Percentiles rank a stretch among this genome's conserved stretches.
Evolutionary conservation across 805 yeast species (phyloP).

Genomic region (Cyberlindnera nakhonratchasimensis): DNA sequence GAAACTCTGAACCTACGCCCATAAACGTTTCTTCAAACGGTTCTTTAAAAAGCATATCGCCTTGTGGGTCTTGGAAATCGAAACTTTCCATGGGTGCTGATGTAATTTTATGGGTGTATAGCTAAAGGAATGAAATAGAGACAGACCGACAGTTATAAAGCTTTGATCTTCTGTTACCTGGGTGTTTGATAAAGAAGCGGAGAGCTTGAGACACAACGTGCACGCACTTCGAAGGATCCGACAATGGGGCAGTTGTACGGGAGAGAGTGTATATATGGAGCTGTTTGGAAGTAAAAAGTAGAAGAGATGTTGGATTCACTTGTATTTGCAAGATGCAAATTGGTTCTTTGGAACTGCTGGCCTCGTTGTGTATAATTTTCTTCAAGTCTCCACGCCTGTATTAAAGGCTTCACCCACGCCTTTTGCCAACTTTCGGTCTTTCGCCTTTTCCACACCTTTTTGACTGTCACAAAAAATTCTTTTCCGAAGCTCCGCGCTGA

Average conservation of each 20-base stretch:
- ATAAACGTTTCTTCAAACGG: constrained; percentile 16
- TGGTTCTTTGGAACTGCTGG: no score
- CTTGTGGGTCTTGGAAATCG: constrained; percentile 14
- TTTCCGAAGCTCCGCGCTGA: background rate
- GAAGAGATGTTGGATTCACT: no score
- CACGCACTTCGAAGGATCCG: background rate
- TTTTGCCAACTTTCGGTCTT: background rate
- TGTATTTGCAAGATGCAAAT: no score
- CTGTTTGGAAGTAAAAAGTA: no score
- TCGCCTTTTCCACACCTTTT: background rate
- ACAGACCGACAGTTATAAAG: no score
- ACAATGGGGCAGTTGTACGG: background rate
- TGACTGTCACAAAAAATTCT: constrained; percentile 10
- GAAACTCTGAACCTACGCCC: constrained; percentile 10
- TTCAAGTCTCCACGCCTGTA: no score
- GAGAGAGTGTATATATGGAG: no score
- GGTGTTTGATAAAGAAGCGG: background rate
- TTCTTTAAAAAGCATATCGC: constrained; percentile 16
- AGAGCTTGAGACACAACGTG: background rate
- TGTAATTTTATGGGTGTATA: background rate
- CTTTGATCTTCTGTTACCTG: background rate
- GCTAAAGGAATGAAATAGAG: background rate
- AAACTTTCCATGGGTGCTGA: constrained; percentile 16
- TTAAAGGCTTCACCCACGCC: no score
- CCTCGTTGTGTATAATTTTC: no score